Conservation (phyloP, 805 yeast genomes). For the Ogataea paradorogensis region DNA sequence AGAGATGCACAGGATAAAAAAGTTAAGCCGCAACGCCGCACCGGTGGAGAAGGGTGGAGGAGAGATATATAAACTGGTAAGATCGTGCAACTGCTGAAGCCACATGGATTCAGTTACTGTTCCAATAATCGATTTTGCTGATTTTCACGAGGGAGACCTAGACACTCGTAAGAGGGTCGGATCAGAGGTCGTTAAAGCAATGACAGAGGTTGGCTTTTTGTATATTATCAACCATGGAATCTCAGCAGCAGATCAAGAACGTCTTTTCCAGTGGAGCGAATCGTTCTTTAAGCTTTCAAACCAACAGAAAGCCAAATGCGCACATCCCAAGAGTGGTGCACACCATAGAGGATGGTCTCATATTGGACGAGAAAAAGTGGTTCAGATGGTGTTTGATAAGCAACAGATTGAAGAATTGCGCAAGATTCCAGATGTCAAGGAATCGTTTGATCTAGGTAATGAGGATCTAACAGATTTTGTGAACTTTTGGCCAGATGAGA, state of each 20-base stretch:
- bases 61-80: neutral
- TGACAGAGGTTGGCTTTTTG: slow-evolving; percentile 25
- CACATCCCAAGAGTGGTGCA: slow-evolving; percentile 21
- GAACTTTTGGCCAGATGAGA: slow-evolving; percentile 26
- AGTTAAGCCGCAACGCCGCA: slow-evolving; percentile 8
- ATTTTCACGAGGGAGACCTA: slow-evolving; percentile 25
- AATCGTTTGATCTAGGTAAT: slow-evolving; percentile 34
- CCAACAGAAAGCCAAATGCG: slow-evolving; percentile 26
- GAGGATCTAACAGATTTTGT: slow-evolving; percentile 16
- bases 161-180: slow-evolving; percentile 25
- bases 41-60: slow-evolving; percentile 11
- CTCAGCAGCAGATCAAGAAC: slow-evolving; percentile 13
- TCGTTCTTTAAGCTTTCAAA: slow-evolving; percentile 26
- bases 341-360: slow-evolving; percentile 30
- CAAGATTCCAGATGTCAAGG: slow-evolving; percentile 31
- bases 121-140: slow-evolving; percentile 31
- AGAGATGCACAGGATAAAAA: no score
- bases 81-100: neutral
- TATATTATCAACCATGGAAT: slow-evolving; percentile 24
- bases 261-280: slow-evolving; percentile 22
- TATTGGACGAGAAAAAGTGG: slow-evolving; percentile 25
- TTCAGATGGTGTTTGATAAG: slow-evolving; percentile 23
- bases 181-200: slow-evolving; percentile 25
- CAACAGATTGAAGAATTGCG: slow-evolving; percentile 14
- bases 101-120: slow-evolving; percentile 9